These are phyloP conservation scores for Cryoendolithus antarcticus DNA, from an alignment of 2,329 filamentous ascomycete species.

Conservation along the genomic window DNA sequence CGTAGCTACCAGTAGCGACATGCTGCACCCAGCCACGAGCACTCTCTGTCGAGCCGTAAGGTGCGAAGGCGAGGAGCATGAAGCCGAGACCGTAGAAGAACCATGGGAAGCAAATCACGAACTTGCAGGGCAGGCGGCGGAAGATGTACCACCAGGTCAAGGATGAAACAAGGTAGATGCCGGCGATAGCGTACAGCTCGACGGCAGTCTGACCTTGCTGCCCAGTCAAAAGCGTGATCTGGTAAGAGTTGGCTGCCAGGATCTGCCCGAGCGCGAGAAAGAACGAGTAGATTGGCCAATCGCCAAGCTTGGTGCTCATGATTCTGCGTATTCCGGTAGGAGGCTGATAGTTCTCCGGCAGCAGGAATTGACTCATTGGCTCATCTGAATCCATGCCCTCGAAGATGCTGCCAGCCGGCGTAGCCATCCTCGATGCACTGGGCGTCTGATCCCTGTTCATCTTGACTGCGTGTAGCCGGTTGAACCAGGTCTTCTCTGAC, in stretches of 20 bases:
- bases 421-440: conserved; percentile 16
- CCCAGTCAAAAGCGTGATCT: conserved; percentile 55
- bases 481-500: conserved; percentile 57
- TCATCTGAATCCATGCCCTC: conserved; percentile 27
- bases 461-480: conserved; percentile 45
- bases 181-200: conserved; percentile 49
- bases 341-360: conserved; percentile 43
- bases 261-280: conserved; percentile 51
- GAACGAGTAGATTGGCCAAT: conserved; percentile 50
- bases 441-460: conserved; percentile 36
- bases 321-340: conserved; percentile 44
- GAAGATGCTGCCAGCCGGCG: conserved; percentile 30
- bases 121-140: conserved; percentile 44
- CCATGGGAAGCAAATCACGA: conserved; percentile 49
- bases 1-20: conserved; percentile 49
- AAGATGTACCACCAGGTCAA: conserved; percentile 53
- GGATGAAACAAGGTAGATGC: conserved; percentile 46
- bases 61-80: conserved; percentile 49
- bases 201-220: conserved; percentile 46
- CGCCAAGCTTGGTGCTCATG: conserved; percentile 43
- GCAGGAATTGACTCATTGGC: conserved; percentile 40
- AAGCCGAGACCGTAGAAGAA: conserved; percentile 52
- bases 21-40: conserved; percentile 45
- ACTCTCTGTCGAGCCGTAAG: conserved; percentile 33
- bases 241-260: conserved; percentile 54